Evolutionary conservation across 352 stramenopile species (phyloP), one percentile per base, ranked within the genome.

Genomic region (Pythium brachiatum): DNA sequence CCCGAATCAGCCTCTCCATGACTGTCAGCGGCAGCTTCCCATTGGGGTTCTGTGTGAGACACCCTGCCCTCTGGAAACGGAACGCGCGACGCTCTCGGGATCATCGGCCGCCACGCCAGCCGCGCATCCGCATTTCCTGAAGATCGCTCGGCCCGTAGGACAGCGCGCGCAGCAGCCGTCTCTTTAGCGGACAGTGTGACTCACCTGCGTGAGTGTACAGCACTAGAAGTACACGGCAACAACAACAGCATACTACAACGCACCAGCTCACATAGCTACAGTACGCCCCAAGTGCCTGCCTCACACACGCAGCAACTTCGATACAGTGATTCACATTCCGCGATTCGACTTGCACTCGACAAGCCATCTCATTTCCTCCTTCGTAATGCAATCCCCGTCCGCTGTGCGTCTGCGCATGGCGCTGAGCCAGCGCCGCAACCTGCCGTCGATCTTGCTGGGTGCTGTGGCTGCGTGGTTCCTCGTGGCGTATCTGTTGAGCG

Each of bases 381-480:
- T 8, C 16, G 43, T 7, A 9, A 90, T 92, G 80, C 82, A 89
- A 68, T 86, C 75, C 25, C 57, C 76, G 7, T 68, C 76, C 8
- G 81, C 74, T 26, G 75, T 92, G 65, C 81, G 83, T 63, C 67
- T 90, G 74, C 81, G 81, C 61, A 81, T 92, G 70, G 76, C 73
- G 56, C 63, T 92, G 8, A 72, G 53, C 43, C 75, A 89, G 70
- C 79, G 79, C 39, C 79, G 80, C 60, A 83, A 90, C 56, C 64
- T 92, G 46, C 81, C 76, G 27, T 62, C 75, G 23, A 65, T 90
- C 54, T 58, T 91, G 23, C 46, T 87, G 2, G 55, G 69, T 36
- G 71, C 73, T 9, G 66, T 78, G 21, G 61, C 73, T 13, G 62
- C 70, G 38, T 62, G 86, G 46, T 41, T 90, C 43, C 62, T 66